These are phyloP conservation scores for Fusarium irregulare DNA, from an alignment of 2,329 filamentous ascomycete species.

Conservation along the genomic window DNA sequence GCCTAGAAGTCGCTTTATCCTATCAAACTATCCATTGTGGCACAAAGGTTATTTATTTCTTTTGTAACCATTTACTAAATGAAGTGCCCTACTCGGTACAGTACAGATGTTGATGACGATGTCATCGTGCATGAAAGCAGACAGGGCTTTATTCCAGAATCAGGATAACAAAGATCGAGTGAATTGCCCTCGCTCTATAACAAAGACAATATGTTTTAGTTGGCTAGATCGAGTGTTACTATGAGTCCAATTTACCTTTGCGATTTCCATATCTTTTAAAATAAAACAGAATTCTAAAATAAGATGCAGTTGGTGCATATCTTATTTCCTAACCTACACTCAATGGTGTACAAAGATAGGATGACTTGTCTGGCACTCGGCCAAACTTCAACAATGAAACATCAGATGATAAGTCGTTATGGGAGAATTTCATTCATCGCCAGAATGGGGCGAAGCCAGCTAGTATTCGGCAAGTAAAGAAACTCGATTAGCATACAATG, in stretches of 20 bases:
- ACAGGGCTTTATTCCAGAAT: constrained; percentile 25
- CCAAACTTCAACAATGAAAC: not conserved
- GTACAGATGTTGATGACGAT: not conserved
- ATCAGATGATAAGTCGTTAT: not conserved
- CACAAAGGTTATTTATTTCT: not conserved
- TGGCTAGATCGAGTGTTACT: too few species aligned
- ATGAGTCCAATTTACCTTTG: accelerated
- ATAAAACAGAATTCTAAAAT: not conserved
- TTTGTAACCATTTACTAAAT: not conserved
- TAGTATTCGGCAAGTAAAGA: not conserved
- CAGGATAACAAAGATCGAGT: not conserved
- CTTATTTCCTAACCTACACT: constrained; percentile 9
- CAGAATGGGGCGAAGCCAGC: not conserved
- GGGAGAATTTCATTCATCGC: constrained; percentile 6
- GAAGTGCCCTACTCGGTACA: not conserved
- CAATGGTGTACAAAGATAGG: not conserved
- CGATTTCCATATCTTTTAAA: not conserved
- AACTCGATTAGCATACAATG: not conserved
- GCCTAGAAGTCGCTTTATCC: not conserved
- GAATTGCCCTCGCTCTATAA: not conserved
- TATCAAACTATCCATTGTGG: not conserved
- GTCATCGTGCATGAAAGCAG: constrained; percentile 35
- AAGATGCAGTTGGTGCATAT: not conserved
- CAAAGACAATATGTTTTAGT: not conserved
- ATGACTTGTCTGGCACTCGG: not conserved